Evolutionary conservation across 2,329 filamentous ascomycete genomes (phyloP), one percentile per base, ranked within the genome.

Genomic region (Periconia sp.): DNA sequence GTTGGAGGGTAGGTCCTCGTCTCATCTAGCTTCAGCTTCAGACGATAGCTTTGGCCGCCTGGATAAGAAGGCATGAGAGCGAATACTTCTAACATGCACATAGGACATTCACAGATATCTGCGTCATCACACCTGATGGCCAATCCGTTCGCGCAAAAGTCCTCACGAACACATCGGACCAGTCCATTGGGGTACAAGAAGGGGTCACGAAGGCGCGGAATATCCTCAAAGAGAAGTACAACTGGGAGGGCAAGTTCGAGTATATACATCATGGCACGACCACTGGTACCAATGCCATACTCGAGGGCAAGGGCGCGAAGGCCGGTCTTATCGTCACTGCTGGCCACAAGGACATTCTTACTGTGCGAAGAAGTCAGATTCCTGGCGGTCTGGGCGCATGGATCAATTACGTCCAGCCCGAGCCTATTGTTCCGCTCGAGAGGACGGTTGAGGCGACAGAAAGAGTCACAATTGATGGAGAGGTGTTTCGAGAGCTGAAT

Each of bases 221-320:
- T 18, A 58, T 69, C 7, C 53, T 78, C 4, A 62, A 72, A 36
- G 59, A 68, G 3, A 60, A 65, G 15, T 71, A 70, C 46, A 47
- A 52, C 46, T 77, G 72, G 72, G 59, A 69, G 1, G 74, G 73
- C n/a, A 68, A 67, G 31, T 77, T 78, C 47, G 66, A 73, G 16
- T 76, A 73, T 50, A 74, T 78, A 35, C 75, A 78, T 36, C 75
- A 78, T 53, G 76, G 76, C 7, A 78, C 75, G 1, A 78, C 76
- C 2, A 73, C 73, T 9, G 75, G 71, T 2, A 79, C 76, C 1
- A 78, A 78, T 50, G 75, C 76, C 4, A 73, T 78, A 15, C 65
- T 78, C 2, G 76, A 79, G 50, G 73, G 72, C 16, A 78, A 78
- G 46, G 76, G 76, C 18, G 74, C 72, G n/a, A 72, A 71, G 21